Base-by-base conservation (phyloP, 176 grass and related monocot genomes). In the Rhipidocladum racemiflorum region DNA sequence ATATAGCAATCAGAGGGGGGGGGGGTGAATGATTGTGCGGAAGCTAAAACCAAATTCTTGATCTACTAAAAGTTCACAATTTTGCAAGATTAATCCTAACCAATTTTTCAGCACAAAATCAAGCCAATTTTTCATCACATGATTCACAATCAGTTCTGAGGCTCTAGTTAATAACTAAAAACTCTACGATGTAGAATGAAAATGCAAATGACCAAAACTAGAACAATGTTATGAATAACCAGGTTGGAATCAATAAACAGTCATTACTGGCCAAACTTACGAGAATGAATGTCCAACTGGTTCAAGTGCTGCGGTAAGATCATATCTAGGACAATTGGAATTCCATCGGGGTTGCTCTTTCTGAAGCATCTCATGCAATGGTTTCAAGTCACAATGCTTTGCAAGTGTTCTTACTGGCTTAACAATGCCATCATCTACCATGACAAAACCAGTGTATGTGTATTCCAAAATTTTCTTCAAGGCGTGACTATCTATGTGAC, bases 401-500 rank as follows among this genome's bases (percentile, higher is more conserved):
- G 92, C 68, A 23, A 97, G 88, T 59, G 83, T 65, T 67, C 70
- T 94, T n/a, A 97, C 24, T 29, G 86, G 88, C 79, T 89, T 94
- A 53, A 81, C 61, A 64, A 72, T 75, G 43, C 65, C 82, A 84
- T 78, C 79, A 65, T 89, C 85, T 62, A 67, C 74, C 10, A 35
- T 46, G 49, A 87, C 74, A 67, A 79, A 93, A 45, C 86, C 88
- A 81, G 90, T 84, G 85, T 94, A 97, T 46, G 90, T 32, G 51
- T 97, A 94, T 54, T 90, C 92, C 90, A 97, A 76, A 82, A 94
- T 72, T 79, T 89, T 97, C 65, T 78, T 78, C 67, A 97, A 60
- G 73, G 90, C 86, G 13, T 6, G 65, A 64, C 82, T 87, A 84
- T 93, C 88, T 75, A 97, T 90, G 59, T 82, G 92, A 53, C 90